phyloP scores from a whole-genome alignment of 2,329 filamentous ascomycete species.

The Colletotrichum neosansevieriae region DNA sequence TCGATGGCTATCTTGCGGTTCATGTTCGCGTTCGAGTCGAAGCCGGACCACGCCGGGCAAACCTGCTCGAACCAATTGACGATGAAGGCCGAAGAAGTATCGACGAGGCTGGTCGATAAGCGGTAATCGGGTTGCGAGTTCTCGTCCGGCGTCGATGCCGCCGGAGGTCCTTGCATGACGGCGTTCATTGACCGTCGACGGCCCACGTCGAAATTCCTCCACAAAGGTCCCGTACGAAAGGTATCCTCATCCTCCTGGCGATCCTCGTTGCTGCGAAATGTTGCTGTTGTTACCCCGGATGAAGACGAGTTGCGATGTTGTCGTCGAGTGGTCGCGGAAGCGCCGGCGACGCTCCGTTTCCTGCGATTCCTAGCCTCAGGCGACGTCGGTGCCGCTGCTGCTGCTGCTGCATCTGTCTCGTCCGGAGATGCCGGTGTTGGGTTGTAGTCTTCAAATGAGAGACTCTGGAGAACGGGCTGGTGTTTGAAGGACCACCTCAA shows the following conservation, averaged over 20 bases:
- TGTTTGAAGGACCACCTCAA: conserved; percentile 58
- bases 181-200: not conserved
- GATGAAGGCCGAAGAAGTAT: conserved; percentile 51
- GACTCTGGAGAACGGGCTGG: conserved; percentile 42
- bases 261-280: not conserved
- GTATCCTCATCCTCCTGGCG: not conserved
- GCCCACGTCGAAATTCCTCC: not conserved
- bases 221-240: not conserved
- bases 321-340: not conserved
- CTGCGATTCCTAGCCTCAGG: not conserved
- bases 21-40: conserved; percentile 53
- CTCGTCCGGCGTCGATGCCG: not conserved
- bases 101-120: conserved; percentile 41
- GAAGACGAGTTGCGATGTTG: conserved; percentile 13
- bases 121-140: conserved; percentile 21
- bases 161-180: not conserved
- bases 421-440: not conserved
- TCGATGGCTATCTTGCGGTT: conserved; percentile 54
- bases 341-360: not conserved
- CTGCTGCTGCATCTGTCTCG: not conserved
- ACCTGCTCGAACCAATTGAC: conserved; percentile 55
- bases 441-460: conserved; percentile 12
- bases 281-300: not conserved
- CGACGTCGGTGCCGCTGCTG: too few species aligned
- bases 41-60: conserved; percentile 56